Evolutionary conservation across 768 basidiomycete species (phyloP).

Genomic region (Tricholoma bakamatsutake): DNA sequence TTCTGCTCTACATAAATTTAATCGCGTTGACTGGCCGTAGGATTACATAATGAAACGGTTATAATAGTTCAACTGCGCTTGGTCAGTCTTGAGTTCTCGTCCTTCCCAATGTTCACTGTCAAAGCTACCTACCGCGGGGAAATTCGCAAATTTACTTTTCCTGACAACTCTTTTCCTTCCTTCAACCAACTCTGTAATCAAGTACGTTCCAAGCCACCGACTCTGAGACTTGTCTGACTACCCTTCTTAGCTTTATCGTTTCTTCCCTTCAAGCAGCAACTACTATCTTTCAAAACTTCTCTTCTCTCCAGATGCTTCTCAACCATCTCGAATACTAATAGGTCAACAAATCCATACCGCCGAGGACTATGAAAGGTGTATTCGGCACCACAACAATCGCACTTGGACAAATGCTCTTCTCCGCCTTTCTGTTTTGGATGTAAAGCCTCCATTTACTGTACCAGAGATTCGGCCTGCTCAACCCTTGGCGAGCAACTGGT

Average conservation of each 20-base stretch:
- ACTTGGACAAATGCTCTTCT: constrained; percentile 55
- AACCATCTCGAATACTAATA: constrained; percentile 53
- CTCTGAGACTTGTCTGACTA: constrained; percentile 22
- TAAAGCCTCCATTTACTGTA: constrained; percentile 24
- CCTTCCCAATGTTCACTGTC: constrained; percentile 58
- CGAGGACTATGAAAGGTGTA: constrained; percentile 50
- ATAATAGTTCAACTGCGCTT: background rate
- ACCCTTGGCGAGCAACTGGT: constrained; percentile 6
- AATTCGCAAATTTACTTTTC: constrained; percentile 62
- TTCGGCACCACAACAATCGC: constrained; percentile 43
- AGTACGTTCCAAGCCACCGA: constrained; percentile 33
- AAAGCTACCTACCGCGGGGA: constrained; percentile 73
- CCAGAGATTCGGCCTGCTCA: background rate
- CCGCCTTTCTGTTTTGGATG: constrained; percentile 57
- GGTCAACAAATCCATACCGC: constrained; percentile 51
- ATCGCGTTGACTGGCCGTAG: too few species aligned
- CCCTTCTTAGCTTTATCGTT: constrained; percentile 52
- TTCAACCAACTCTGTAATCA: constrained; percentile 57
- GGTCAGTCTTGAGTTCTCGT: background rate
- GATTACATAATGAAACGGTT: constrained; percentile 14
- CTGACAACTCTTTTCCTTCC: constrained; percentile 42
- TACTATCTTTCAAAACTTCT: constrained; percentile 64
- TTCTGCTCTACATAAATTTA: too few species aligned
- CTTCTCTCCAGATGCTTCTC: constrained; percentile 57
- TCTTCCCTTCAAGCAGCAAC: constrained; percentile 56